Evolutionary conservation across 306 rosid species (phyloP).

Genomic region (Malus sylvestris): DNA sequence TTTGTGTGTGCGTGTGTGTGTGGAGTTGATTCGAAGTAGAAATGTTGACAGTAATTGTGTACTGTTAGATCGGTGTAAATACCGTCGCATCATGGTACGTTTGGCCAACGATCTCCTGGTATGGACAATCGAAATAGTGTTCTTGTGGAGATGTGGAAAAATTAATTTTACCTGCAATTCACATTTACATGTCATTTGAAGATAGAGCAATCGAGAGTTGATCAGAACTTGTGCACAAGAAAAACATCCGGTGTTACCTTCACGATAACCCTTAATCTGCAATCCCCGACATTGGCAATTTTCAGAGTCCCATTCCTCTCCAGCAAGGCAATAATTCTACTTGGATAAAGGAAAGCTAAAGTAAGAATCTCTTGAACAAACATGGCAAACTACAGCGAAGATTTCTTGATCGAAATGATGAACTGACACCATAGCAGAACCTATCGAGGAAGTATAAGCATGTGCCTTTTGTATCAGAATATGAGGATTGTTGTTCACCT

Average conservation of each 20-base stretch:
- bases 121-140: constrained; percentile 91
- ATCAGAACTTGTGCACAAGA: constrained; percentile 1
- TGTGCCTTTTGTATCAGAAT: constrained; percentile 77
- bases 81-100: constrained; percentile 87
- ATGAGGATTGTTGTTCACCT: constrained; percentile 81
- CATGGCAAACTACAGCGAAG: not conserved
- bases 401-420: not conserved
- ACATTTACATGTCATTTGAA: not conserved
- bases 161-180: constrained; percentile 42
- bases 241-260: constrained; percentile 40
- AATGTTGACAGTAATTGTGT: not conserved
- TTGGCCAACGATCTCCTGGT: constrained; percentile 72
- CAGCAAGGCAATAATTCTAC: constrained; percentile 73
- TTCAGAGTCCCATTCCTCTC: constrained; percentile 74
- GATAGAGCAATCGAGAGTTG: not conserved
- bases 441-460: constrained; percentile 76
- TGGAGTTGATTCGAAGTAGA: not conserved
- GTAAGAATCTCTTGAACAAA: not conserved
- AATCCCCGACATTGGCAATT: constrained; percentile 91
- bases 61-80: not conserved
- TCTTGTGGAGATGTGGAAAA: constrained; percentile 88
- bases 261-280: constrained; percentile 76
- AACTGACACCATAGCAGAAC: constrained; percentile 91
- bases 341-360: constrained; percentile 6
- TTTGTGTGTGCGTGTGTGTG: not conserved